Conservation (phyloP, 1,139 yeast species). For the Yamadazyma dushanensis region DNA sequence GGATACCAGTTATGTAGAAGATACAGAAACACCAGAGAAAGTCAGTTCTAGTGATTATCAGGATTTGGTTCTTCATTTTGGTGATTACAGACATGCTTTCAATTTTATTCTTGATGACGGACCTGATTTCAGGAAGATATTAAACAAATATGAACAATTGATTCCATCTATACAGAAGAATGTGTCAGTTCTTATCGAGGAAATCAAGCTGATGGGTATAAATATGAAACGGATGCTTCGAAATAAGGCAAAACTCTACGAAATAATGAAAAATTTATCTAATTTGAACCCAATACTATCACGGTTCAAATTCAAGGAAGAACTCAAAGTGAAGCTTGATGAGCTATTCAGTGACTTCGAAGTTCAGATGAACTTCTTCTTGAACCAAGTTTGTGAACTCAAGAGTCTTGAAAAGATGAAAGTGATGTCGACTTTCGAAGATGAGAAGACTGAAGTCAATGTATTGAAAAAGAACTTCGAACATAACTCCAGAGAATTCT, state of each 20-base stretch:
- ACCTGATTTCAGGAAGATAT: slow-evolving; percentile 65
- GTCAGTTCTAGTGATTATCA: too few relatives aligned
- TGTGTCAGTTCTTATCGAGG: slow-evolving; percentile 35
- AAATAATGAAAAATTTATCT: slow-evolving; percentile 22
- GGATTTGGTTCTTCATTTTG: slow-evolving; percentile 10
- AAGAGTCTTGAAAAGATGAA: slow-evolving; percentile 28
- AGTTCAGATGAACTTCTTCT: slow-evolving; percentile 29
- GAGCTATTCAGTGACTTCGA: slow-evolving; percentile 36
- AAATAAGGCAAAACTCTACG: slow-evolving; percentile 25
- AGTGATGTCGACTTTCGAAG: slow-evolving; percentile 12
- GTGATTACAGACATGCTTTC: slow-evolving; percentile 31
- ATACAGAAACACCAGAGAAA: background rate
- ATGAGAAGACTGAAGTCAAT: slow-evolving; percentile 20
- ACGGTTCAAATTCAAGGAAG: slow-evolving; percentile 24
- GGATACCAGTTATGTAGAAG: background rate
- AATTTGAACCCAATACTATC: slow-evolving; percentile 24
- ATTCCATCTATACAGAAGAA: slow-evolving; percentile 49
- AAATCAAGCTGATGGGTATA: slow-evolving; percentile 31
- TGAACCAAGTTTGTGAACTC: slow-evolving; percentile 32
- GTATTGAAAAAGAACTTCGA: slow-evolving; percentile 58
- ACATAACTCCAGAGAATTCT: slow-evolving; percentile 70
- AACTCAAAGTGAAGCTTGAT: slow-evolving; percentile 20
- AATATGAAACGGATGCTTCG: slow-evolving; percentile 19
- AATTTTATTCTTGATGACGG: slow-evolving; percentile 61
- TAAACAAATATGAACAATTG: slow-evolving; percentile 54